phyloP scores from a whole-genome alignment of 192 early-diverging fungal genomes.

The Umbelopsis isabellina region DNA sequence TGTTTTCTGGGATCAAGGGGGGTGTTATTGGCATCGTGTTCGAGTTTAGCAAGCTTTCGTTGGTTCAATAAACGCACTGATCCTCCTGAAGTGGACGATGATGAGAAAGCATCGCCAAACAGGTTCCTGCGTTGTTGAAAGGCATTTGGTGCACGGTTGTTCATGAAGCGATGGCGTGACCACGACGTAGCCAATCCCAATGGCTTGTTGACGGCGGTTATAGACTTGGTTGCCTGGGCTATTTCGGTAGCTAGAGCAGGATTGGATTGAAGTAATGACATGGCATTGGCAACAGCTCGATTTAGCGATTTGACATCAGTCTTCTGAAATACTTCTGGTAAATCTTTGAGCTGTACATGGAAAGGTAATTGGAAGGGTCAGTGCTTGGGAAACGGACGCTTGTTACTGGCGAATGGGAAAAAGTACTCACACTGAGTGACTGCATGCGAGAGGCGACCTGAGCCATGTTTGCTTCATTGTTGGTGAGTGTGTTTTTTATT shows the following conservation, averaged over 20 bases:
- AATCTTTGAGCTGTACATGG: background rate
- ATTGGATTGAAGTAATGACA: background rate
- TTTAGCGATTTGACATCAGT: background rate
- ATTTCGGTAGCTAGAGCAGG: constrained; percentile 2
- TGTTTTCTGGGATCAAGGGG: constrained; percentile 54
- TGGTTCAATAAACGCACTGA: constrained; percentile 48
- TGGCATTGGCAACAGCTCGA: background rate
- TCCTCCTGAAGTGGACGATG: constrained; percentile 2
- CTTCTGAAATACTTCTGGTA: constrained; percentile 9
- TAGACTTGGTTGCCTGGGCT: background rate
- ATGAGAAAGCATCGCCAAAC: constrained; percentile 9
- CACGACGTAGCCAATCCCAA: background rate
- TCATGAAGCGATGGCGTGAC: background rate
- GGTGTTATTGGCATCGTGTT: constrained; percentile 56
- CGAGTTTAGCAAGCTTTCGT: constrained; percentile 50
- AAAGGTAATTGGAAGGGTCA: background rate
- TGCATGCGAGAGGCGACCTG: constrained; percentile 12
- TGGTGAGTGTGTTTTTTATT: background rate
- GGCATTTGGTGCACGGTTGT: background rate
- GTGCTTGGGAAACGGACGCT: background rate
- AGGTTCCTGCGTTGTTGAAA: background rate
- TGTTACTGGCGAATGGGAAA: background rate
- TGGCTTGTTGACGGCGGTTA: background rate
- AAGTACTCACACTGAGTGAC: background rate
- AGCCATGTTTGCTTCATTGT: background rate